Conservation (phyloP, 148 eudicot species). For the Vaccinium corymbosum region DNA sequence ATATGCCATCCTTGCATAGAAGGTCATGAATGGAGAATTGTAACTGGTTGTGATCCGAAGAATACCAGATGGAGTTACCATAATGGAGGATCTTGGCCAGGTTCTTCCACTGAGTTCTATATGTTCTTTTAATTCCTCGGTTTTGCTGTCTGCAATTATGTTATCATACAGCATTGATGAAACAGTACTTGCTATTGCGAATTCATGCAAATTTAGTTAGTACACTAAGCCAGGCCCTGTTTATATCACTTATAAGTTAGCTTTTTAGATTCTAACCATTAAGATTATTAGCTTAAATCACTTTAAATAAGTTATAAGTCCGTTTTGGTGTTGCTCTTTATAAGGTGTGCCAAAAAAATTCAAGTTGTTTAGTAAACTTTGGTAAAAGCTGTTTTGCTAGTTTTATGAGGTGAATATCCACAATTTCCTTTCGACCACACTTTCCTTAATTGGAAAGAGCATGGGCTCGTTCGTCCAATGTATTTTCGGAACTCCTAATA, state of each 20-base stretch:
- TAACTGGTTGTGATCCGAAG: slow-evolving; percentile 96
- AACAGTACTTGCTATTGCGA: neutral
- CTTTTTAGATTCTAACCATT: neutral
- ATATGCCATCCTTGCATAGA: slow-evolving; percentile 87
- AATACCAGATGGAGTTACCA: slow-evolving; percentile 99
- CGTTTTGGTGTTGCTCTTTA: neutral
- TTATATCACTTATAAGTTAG: neutral
- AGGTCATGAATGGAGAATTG: slow-evolving; percentile 94
- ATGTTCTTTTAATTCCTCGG: neutral
- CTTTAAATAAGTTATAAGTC: neutral
- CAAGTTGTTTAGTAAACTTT: neutral
- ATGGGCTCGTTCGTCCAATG: neutral
- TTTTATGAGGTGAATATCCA: neutral
- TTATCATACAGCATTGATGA: neutral
- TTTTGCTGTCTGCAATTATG: neutral
- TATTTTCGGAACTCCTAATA: neutral
- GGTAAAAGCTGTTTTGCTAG: neutral
- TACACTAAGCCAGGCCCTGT: neutral
- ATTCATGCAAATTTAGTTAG: neutral
- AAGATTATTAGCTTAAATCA: neutral
- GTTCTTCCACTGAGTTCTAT: slow-evolving; percentile 31
- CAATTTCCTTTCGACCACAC: neutral
- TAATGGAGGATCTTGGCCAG: slow-evolving; percentile 99
- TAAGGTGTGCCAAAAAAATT: neutral
- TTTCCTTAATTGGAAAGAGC: neutral